Conservation (phyloP, 768 basidiomycete genomes). For the Cystobasidium tubakii region DNA sequence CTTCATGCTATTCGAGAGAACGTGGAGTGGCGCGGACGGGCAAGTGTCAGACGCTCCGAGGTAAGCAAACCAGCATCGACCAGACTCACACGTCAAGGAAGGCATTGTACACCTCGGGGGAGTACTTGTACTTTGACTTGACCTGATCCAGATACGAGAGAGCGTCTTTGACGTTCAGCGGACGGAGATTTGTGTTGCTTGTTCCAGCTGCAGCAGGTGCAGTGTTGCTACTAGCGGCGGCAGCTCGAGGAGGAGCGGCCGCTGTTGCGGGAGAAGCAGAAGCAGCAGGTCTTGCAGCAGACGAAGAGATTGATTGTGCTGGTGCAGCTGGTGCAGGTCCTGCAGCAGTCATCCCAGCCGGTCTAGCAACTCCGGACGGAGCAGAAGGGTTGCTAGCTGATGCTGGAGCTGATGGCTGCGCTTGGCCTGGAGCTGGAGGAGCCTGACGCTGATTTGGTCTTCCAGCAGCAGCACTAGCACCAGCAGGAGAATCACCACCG, state of each 20-base stretch:
- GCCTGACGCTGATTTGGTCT: background rate
- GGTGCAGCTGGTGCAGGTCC: background rate
- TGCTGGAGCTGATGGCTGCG: slow-evolving; percentile 19
- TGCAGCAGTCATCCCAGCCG: background rate
- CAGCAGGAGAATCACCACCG: background rate
- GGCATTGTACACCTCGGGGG: slow-evolving; percentile 45
- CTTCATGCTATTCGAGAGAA: slow-evolving; percentile 73
- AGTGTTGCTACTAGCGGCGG: background rate
- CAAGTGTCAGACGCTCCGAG: background rate
- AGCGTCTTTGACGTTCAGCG: slow-evolving; percentile 46
- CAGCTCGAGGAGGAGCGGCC: background rate
- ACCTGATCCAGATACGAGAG: slow-evolving; percentile 49
- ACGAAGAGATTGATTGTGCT: too few relatives aligned
- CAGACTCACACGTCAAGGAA: slow-evolving; percentile 40
- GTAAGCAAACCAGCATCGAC: background rate
- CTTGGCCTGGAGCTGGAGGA: background rate
- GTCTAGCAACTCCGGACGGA: background rate
- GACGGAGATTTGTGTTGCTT: background rate
- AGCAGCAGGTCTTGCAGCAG: background rate
- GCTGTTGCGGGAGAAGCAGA: background rate
- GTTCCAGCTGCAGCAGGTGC: background rate
- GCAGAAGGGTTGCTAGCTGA: background rate
- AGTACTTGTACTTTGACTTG: slow-evolving; percentile 47
- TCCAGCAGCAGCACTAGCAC: background rate
- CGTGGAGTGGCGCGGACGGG: background rate